Percentiles rank a stretch among this genome's conserved stretches.
Evolutionary conservation across 139 green algal genomes (phyloP).

Genomic region (Closterium sp.): DNA sequence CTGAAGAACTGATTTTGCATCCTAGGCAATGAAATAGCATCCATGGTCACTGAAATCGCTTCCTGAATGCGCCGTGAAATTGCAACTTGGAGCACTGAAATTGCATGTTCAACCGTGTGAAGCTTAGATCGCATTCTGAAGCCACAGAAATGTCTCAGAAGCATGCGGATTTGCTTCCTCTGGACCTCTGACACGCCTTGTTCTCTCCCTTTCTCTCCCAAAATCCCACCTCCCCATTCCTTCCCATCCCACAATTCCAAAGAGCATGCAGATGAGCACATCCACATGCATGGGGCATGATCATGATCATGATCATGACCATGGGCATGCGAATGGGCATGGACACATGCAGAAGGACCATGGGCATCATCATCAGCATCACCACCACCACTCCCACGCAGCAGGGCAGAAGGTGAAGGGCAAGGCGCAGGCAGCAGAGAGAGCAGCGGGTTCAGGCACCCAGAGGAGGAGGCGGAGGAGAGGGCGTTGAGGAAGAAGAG

Average conservation of each 20-base stretch:
- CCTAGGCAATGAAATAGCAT: too few relatives aligned
- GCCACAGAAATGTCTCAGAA: not conserved
- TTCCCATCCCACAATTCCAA: not conserved
- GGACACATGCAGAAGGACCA: too few relatives aligned
- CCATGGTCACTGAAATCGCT: not conserved
- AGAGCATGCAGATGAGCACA: not conserved
- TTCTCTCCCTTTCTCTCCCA: not conserved
- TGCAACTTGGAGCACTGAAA: not conserved
- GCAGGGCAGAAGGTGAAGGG: too few relatives aligned
- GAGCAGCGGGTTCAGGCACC: too few relatives aligned
- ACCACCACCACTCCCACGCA: too few relatives aligned
- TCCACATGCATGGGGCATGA: not conserved
- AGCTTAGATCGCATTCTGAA: not conserved
- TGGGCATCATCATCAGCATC: too few relatives aligned
- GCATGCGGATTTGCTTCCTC: not conserved
- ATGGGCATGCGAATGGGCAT: not conserved
- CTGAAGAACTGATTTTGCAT: too few relatives aligned
- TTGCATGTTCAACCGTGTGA: not conserved
- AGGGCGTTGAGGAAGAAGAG: too few relatives aligned
- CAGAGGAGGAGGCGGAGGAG: too few relatives aligned
- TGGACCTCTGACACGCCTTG: not conserved
- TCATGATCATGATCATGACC: not conserved
- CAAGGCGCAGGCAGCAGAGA: too few relatives aligned
- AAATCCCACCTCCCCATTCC: not conserved
- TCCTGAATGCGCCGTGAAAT: not conserved